phyloP scores from a whole-genome alignment of 495 filamentous ascomycete species.

The Bacidia gigantensis region DNA sequence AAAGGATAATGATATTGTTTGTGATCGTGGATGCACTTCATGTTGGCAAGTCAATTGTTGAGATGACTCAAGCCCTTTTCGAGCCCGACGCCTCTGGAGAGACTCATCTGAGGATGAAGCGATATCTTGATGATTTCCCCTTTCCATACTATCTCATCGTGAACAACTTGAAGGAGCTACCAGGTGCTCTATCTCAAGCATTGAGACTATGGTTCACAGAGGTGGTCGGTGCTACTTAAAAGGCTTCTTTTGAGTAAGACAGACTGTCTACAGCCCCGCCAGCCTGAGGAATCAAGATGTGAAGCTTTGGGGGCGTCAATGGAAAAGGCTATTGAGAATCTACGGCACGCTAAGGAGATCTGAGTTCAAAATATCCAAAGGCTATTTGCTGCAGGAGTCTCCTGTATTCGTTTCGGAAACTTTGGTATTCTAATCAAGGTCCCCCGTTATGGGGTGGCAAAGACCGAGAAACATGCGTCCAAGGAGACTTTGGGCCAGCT shows the following conservation, averaged over 20 bases:
- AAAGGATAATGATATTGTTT: constrained; percentile 95
- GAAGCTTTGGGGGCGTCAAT: no score
- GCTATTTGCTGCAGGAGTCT: no score
- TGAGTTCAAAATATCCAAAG: no score
- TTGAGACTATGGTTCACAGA: constrained; percentile 96
- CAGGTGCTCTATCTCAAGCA: constrained; percentile 70
- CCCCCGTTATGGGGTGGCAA: no score
- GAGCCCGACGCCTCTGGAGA: constrained; percentile 45
- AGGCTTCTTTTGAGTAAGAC: background rate
- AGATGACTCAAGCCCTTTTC: constrained; percentile 70
- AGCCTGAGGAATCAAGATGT: no score
- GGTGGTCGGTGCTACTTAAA: constrained; percentile 41
- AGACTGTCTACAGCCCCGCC: no score
- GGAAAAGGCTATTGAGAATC: no score
- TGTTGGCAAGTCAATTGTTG: constrained; percentile 55
- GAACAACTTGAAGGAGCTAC: constrained; percentile 78
- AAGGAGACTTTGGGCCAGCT: no score
- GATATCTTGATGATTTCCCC: constrained; percentile 89
- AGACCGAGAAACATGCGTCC: no score
- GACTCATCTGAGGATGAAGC: constrained; percentile 60
- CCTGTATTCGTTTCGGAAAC: no score
- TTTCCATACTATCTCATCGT: constrained; percentile 95
- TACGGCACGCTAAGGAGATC: no score
- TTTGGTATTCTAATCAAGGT: no score
- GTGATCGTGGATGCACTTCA: constrained; percentile 75